Percentiles rank a stretch among this genome's conserved stretches.
Evolutionary conservation across 2,329 filamentous ascomycete genomes (phyloP).

Genomic region (Aspergillus thermomutatus): DNA sequence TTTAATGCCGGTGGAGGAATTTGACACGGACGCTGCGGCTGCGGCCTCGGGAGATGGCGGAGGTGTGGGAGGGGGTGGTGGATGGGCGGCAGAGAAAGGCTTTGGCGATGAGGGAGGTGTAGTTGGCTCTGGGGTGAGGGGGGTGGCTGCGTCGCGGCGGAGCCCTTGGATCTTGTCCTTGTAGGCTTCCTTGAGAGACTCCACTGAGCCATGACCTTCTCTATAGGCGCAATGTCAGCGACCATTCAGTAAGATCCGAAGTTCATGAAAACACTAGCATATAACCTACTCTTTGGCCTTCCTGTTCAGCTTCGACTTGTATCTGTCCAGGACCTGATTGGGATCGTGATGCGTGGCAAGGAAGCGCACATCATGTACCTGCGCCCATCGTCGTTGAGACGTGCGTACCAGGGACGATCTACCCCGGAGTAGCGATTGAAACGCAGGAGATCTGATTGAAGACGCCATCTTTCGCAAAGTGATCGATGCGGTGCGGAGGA

Average conservation of each 20-base stretch:
- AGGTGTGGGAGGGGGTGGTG: slow-evolving; percentile 32
- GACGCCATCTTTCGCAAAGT: slow-evolving; percentile 45
- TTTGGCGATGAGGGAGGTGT: slow-evolving; percentile 35
- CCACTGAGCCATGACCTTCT: slow-evolving; percentile 61
- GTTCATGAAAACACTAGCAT: not conserved
- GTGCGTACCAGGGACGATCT: slow-evolving; percentile 25
- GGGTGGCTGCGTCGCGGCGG: slow-evolving; percentile 62
- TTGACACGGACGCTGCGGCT: slow-evolving; percentile 43
- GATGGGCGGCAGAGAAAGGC: slow-evolving; percentile 20
- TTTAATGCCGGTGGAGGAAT: slow-evolving; percentile 55
- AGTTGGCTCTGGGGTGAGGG: slow-evolving; percentile 46
- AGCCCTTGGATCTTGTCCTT: slow-evolving; percentile 74
- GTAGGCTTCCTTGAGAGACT: slow-evolving; percentile 72
- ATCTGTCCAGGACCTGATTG: slow-evolving; percentile 71
- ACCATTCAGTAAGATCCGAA: not conserved
- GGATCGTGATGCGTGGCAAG: slow-evolving; percentile 72
- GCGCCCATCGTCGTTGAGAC: slow-evolving; percentile 78
- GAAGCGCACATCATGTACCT: slow-evolving; percentile 88
- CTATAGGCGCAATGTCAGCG: slow-evolving; percentile 55
- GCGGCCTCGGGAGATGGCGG: slow-evolving; percentile 31
- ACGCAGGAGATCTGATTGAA: slow-evolving; percentile 42
- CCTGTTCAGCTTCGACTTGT: slow-evolving; percentile 75
- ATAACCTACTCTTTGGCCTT: slow-evolving; percentile 66
- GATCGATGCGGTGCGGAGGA: not conserved
- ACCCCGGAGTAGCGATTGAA: slow-evolving; percentile 47